phyloP scores from a whole-genome alignment of 192 early-diverging fungal genomes.

The Lunasporangiospora selenospora region DNA sequence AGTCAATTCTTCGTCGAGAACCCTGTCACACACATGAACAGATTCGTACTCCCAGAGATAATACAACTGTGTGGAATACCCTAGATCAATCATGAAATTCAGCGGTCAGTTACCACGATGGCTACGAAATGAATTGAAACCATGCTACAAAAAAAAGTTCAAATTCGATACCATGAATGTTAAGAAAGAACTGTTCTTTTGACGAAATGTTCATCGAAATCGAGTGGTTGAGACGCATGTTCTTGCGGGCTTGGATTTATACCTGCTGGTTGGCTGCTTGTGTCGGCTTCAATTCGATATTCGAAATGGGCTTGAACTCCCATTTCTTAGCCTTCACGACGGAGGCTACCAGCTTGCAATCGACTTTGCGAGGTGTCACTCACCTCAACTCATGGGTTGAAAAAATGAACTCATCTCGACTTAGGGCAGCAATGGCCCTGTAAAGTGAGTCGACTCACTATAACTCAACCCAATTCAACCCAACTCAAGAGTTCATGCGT shows the following conservation, averaged over 20 bases:
- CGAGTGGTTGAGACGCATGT: slow-evolving; percentile 22
- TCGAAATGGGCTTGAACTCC: slow-evolving; percentile 18
- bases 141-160: slow-evolving; percentile 1
- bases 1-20: slow-evolving; percentile 16
- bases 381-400: too few species aligned
- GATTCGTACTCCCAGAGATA: slow-evolving; percentile 22
- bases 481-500: not conserved
- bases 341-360: slow-evolving; percentile 19
- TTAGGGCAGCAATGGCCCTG: too few species aligned
- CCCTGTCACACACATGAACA: slow-evolving; percentile 21
- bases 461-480: too few species aligned
- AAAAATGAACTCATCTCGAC: too few species aligned
- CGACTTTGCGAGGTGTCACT: slow-evolving; percentile 18
- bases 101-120: not conserved
- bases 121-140: not conserved
- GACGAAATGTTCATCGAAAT: slow-evolving; percentile 1
- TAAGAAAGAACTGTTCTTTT: slow-evolving; percentile 12
- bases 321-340: slow-evolving; percentile 27
- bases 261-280: slow-evolving; percentile 14
- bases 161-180: slow-evolving; percentile 19
- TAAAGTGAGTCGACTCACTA: too few species aligned
- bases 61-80: slow-evolving; percentile 30
- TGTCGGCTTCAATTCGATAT: slow-evolving; percentile 16
- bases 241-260: slow-evolving; percentile 21
- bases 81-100: slow-evolving; percentile 6